Evolutionary conservation across 139 green algal genomes (phyloP), one percentile per base, ranked within the genome.

Genomic region (Coelastrella sp.): DNA sequence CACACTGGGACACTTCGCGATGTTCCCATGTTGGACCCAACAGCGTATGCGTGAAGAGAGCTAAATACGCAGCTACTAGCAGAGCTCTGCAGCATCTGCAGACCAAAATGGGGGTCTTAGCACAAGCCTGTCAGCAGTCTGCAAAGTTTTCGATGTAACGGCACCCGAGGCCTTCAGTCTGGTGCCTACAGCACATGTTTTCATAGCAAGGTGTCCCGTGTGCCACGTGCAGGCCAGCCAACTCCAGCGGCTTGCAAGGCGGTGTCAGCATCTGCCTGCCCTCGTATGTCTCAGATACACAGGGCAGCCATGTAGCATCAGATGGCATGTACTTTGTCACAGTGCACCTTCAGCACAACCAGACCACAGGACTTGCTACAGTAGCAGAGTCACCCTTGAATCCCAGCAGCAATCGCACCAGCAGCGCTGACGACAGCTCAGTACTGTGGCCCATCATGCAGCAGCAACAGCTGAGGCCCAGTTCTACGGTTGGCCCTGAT

Each of bases 301-400:
- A 5, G 5, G 11, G 8, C 5, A 10, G 13, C 22, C 11, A 20
- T 10, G 13, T 19, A 6, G 54, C 54, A 14, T 32, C 5, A 17
- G 14, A 76, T 14, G 68, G 68, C 16, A 76, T 76, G 68, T 76
- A 83, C 47, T 83, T 83, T 83, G 77, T 83, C 10, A 83, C 77
- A 66, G 77, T 83, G 4, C 20, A 23, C 16, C 14, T 76, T 10
- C 68, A 32, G 68, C 68, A 6, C 8, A 17, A 17, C 68, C 68
- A 76, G 17, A 22, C 14, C 17, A 76, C 14, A n/a, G 17, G 22
- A 6, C 68, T 76, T 22, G 16, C 68, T 6, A 23, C 68, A 8
- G 17, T 76, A n/a, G 68, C 17, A 6, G 68, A 76, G 14, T 76
- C 68, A 22, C 68, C 68, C 22, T 14, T 47, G 32, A 47, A 47